These are phyloP conservation scores for Penicillium polonicum DNA, from an alignment of 2,329 filamentous ascomycete genomes.

Conservation along the genomic window DNA sequence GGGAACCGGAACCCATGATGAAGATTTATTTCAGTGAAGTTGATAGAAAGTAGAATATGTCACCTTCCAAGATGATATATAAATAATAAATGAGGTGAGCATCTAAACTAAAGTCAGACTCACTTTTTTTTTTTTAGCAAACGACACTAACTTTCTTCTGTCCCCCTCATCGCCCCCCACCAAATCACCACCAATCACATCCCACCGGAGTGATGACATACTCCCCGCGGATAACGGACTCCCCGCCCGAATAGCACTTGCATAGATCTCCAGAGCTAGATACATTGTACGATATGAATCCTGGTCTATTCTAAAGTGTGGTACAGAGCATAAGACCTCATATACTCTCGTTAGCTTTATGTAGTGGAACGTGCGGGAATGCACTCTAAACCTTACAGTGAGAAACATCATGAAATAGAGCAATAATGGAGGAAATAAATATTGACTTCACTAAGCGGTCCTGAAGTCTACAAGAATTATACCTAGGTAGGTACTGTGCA, in stretches of 20 bases:
- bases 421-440: not conserved
- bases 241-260: not conserved
- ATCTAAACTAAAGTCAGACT: not conserved
- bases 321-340: not conserved
- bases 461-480: too few species aligned
- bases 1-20: constrained; percentile 49
- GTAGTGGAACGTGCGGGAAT: not conserved
- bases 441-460: not conserved
- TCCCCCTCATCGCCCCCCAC: constrained; percentile 10
- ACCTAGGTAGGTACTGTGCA: too few species aligned
- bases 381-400: not conserved
- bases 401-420: not conserved
- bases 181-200: constrained; percentile 5
- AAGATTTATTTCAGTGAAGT: not conserved
- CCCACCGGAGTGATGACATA: constrained; percentile 5
- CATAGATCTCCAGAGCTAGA: not conserved
- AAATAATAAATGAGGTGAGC: not conserved
- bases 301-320: not conserved
- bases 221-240: constrained; percentile 2
- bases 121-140: constrained; percentile 5
- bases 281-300: not conserved
- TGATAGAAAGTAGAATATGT: not conserved
- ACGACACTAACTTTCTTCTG: constrained; percentile 9
- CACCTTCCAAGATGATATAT: not conserved
- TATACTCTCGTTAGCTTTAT: not conserved